A percentile compares a stretch with the other conserved stretches of the same genome.
These are phyloP conservation scores for Grosmannia huntii DNA, from an alignment of 2,329 filamentous ascomycete genomes.

Conservation along the genomic window DNA sequence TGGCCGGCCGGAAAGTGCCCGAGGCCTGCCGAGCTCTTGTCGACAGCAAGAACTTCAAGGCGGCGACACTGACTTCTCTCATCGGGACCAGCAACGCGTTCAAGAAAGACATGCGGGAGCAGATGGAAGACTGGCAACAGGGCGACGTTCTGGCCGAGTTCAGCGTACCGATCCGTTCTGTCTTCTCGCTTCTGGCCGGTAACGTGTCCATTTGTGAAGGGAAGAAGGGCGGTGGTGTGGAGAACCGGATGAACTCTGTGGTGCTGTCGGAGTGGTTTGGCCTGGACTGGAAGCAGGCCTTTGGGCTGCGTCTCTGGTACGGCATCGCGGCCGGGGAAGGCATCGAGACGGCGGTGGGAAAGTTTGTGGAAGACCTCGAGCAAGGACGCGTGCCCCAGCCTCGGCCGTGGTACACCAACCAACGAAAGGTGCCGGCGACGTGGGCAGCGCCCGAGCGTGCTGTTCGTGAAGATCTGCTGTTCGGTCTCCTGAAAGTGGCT, in stretches of 20 bases:
- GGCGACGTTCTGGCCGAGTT: constrained; percentile 81
- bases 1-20: constrained; percentile 65
- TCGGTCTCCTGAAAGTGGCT: constrained; percentile 76
- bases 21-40: constrained; percentile 75
- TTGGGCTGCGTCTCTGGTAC: constrained; percentile 87
- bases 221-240: constrained; percentile 55
- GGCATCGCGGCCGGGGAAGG: constrained; percentile 55
- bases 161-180: constrained; percentile 64
- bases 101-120: constrained; percentile 62
- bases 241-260: constrained; percentile 72
- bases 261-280: constrained; percentile 72
- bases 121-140: constrained; percentile 74
- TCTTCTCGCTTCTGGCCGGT: constrained; percentile 82
- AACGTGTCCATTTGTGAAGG: constrained; percentile 78
- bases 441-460: constrained; percentile 35
- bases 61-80: constrained; percentile 36
- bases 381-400: constrained; percentile 61
- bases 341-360: constrained; percentile 57
- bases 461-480: constrained; percentile 62
- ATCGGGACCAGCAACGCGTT: constrained; percentile 61
- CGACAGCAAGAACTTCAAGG: constrained; percentile 55
- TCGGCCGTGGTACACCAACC: constrained; percentile 55
- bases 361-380: constrained; percentile 61
- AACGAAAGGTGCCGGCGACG: constrained; percentile 36
- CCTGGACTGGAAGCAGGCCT: constrained; percentile 86